A percentile compares a stretch with the other conserved stretches of the same genome.
Evolutionary conservation across 179 eudicot species (phyloP).

Genomic region (Patellifolia procumbens): DNA sequence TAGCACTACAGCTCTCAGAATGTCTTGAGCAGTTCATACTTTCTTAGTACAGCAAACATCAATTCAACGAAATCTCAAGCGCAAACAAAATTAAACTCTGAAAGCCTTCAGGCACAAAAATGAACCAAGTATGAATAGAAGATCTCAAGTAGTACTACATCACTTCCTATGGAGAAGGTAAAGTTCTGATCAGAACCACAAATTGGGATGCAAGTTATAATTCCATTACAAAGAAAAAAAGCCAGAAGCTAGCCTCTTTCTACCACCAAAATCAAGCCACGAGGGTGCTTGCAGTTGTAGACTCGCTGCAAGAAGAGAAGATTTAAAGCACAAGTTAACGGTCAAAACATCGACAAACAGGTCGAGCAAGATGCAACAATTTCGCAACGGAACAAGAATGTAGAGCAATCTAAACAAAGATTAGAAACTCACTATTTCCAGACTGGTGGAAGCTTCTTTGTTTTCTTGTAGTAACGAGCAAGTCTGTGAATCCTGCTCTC

Average conservation of each 20-base stretch:
- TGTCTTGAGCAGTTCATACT: not conserved
- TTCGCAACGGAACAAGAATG: not conserved
- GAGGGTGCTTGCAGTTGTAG: constrained; percentile 56
- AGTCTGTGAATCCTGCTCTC: constrained; percentile 55
- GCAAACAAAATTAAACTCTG: not conserved
- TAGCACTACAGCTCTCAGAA: no score
- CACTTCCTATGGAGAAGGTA: not conserved
- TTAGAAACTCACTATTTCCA: constrained; percentile 46
- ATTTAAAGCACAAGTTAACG: not conserved
- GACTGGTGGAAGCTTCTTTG: constrained; percentile 57
- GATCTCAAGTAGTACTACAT: constrained; percentile 6
- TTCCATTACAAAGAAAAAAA: constrained; percentile 12
- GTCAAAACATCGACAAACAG: not conserved
- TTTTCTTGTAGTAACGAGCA: constrained; percentile 54
- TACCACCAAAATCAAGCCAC: constrained; percentile 33
- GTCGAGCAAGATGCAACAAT: not conserved
- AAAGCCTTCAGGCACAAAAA: not conserved
- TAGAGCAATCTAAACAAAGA: not conserved
- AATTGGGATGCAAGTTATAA: constrained; percentile 11
- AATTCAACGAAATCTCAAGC: not conserved
- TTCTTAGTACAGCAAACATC: not conserved
- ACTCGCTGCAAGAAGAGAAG: constrained; percentile 42
- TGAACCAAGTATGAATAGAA: not conserved
- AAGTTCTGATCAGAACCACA: constrained; percentile 17
- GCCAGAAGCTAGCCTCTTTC: not conserved